phyloP scores from a whole-genome alignment of 257 asterid genomes.

The Solanum appendiculatum region DNA sequence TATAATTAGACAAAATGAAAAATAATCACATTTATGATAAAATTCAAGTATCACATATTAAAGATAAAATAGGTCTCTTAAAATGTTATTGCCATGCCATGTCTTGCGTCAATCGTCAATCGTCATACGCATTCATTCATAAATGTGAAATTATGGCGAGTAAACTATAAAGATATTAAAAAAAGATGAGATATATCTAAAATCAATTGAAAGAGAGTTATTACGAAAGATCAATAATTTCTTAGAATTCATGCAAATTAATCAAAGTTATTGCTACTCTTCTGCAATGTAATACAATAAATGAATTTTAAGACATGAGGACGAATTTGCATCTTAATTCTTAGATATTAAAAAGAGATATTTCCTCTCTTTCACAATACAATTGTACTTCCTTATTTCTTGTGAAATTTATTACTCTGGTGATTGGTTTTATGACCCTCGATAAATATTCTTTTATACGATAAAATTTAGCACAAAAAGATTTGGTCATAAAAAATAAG shows the following conservation, averaged over 20 bases:
- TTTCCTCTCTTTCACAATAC: background rate
- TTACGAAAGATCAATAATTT: background rate
- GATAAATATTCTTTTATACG: background rate
- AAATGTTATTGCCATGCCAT: background rate
- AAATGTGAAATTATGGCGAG: background rate
- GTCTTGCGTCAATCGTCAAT: too few species aligned
- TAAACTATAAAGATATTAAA: too few species aligned
- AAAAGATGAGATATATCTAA: too few species aligned
- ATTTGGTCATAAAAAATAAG: background rate
- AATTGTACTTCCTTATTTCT: background rate
- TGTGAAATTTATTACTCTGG: background rate
- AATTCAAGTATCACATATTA: background rate
- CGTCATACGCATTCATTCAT: background rate
- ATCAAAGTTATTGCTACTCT: background rate
- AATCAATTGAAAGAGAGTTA: background rate
- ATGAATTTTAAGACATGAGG: background rate
- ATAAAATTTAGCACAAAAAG: too few species aligned
- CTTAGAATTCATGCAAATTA: background rate
- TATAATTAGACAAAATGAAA: background rate
- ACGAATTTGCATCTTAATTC: background rate
- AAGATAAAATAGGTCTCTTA: background rate
- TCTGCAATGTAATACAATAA: background rate
- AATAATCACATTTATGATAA: background rate
- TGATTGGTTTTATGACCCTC: background rate
- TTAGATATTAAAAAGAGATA: background rate